Evolutionary conservation across 2,329 filamentous ascomycete genomes (phyloP).

Genomic region (Fusarium sp.): DNA sequence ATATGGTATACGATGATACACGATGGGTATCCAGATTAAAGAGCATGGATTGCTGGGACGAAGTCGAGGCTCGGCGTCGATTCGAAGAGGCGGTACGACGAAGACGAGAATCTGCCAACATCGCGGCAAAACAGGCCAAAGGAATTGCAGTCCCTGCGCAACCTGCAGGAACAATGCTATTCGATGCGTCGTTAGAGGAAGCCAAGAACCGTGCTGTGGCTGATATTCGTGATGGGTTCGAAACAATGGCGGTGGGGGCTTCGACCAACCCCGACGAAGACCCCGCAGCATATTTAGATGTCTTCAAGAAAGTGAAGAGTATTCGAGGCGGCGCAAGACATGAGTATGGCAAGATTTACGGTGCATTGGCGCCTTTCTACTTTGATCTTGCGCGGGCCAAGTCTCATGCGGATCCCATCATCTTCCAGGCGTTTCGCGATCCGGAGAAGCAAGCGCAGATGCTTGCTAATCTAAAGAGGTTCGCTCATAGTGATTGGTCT

Average conservation of each 20-base stretch:
- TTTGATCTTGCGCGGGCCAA: constrained; percentile 79
- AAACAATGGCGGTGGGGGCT: constrained; percentile 73
- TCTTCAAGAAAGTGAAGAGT: constrained; percentile 78
- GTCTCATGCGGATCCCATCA: constrained; percentile 81
- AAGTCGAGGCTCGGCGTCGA: constrained; percentile 82
- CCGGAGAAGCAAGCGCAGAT: constrained; percentile 93
- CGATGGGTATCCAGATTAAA: constrained; percentile 90
- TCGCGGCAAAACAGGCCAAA: constrained; percentile 35
- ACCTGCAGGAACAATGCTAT: constrained; percentile 67
- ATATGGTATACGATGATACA: constrained; percentile 99
- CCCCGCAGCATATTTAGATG: constrained; percentile 72
- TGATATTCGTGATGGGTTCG: constrained; percentile 75
- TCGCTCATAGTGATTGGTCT: constrained; percentile 84
- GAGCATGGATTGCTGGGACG: constrained; percentile 92
- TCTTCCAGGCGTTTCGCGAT: constrained; percentile 89
- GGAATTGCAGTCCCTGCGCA: constrained; percentile 21
- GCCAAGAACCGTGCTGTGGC: constrained; percentile 59
- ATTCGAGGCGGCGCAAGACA: constrained; percentile 86
- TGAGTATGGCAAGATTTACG: constrained; percentile 92
- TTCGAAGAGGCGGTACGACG: constrained; percentile 78
- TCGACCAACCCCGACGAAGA: constrained; percentile 65
- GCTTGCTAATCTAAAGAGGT: constrained; percentile 81
- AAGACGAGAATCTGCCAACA: constrained; percentile 66
- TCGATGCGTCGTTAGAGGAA: constrained; percentile 78
- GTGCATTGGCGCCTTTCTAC: constrained; percentile 90